These are phyloP conservation scores for Alternaria atra DNA, from an alignment of 2,329 filamentous ascomycete species.

Conservation along the genomic window DNA sequence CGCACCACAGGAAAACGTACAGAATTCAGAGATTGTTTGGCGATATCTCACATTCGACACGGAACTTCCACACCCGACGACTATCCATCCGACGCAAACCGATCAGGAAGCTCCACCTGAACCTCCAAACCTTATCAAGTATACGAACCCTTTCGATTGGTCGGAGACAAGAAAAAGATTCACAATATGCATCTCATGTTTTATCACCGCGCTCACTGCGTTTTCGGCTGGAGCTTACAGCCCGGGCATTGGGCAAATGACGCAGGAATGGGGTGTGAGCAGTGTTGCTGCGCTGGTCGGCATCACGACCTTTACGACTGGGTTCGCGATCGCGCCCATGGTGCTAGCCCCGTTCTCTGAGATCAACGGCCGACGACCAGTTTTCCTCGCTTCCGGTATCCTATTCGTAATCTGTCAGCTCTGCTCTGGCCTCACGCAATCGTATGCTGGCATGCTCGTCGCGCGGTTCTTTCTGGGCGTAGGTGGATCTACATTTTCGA, in stretches of 20 bases:
- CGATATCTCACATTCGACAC: slow-evolving; percentile 71
- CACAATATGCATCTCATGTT: slow-evolving; percentile 76
- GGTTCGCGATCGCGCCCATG: slow-evolving; percentile 88
- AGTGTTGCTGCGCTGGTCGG: slow-evolving; percentile 73
- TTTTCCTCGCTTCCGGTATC: slow-evolving; percentile 78
- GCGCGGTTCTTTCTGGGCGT: slow-evolving; percentile 79
- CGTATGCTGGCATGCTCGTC: slow-evolving; percentile 76
- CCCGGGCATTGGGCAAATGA: slow-evolving; percentile 72
- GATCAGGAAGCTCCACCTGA: slow-evolving; percentile 59
- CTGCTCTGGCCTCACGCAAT: slow-evolving; percentile 74
- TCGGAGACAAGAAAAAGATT: slow-evolving; percentile 72
- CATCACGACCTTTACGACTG: slow-evolving; percentile 78
- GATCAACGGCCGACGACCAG: slow-evolving; percentile 84
- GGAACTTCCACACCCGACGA: slow-evolving; percentile 60
- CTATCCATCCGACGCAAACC: slow-evolving; percentile 45
- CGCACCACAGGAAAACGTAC: slow-evolving; percentile 16
- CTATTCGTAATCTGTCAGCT: slow-evolving; percentile 77
- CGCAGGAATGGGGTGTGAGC: slow-evolving; percentile 70
- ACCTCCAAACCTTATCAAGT: slow-evolving; percentile 72
- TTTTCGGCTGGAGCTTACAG: slow-evolving; percentile 85
- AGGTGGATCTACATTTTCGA: slow-evolving; percentile 82
- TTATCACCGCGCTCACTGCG: slow-evolving; percentile 78
- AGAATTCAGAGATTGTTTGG: slow-evolving; percentile 57
- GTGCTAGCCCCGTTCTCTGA: slow-evolving; percentile 86
- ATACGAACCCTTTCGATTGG: slow-evolving; percentile 77